Base-by-base conservation (phyloP, 352 stramenopile species). In the Phytopythium ostracodes region DNA sequence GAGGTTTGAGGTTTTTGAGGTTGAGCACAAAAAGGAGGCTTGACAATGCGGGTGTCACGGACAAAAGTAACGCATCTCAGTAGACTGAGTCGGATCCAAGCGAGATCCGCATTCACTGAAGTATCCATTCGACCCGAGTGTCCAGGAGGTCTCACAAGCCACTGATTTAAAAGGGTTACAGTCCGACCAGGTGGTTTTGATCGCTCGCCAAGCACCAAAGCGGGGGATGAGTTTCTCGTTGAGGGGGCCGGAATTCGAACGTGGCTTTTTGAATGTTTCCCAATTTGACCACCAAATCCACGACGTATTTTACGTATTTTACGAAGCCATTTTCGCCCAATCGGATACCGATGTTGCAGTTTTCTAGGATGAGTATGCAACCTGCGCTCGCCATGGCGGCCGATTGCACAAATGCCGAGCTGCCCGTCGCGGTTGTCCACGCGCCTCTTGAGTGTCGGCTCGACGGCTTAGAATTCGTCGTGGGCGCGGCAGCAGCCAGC, bases 11-110 rank as follows among this genome's bases (percentile, higher is more conserved):
- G 29, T 15, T 44, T 44, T 44, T 51, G 44, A 38, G 11, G 27
- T 7, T 10, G 25, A 15, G 29, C 50, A 20, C 51, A 57, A 58
- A 35, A 10, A 24, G n/a, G 31, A 46, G 33, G 20, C 52, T 58
- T 58, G 52, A 58, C 52, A 43, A 29, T 46, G 35, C 20, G 35
- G n/a, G 52, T 58, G 52, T 58, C 52, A 58, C 33, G 20, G 9
- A 20, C 2, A 42, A 42, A 31, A 58, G 10, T 46, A 57, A 38
- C 20, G 6, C 4, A 35, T 42, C 12, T 56, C 50, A 56, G 27
- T 56, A 29, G 27, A 43, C 12, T 35, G 4, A 6, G 46, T 42
- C 50, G 25, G 27, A 56, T n/a, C 50, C 50, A 24, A 24, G 25
- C 31, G 9, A n/a, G n/a, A n/a, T n/a, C n/a, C n/a, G n/a, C n/a